Evolutionary conservation across 805 yeast species (phyloP).

Genomic region (Kluyveromyces nonfermentans): DNA sequence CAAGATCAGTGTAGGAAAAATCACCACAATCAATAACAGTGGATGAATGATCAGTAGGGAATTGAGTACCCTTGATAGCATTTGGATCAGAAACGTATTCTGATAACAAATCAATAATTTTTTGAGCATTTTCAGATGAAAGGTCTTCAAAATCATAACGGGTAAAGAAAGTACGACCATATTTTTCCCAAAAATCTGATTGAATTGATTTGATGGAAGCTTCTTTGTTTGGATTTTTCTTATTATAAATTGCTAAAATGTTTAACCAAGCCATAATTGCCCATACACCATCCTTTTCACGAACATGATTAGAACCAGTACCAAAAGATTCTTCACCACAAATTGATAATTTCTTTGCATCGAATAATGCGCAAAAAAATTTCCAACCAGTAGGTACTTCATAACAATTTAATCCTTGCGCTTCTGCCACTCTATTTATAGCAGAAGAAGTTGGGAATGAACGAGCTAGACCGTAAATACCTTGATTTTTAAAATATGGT

Average conservation of each 20-base stretch:
- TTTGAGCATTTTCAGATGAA: constrained; percentile 60
- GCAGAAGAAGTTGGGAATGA: constrained; percentile 98
- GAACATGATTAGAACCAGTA: constrained; percentile 93
- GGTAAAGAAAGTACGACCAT: constrained; percentile 95
- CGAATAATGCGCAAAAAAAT: constrained; percentile 92
- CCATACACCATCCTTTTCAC: constrained; percentile 98
- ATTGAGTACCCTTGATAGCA: constrained; percentile 41
- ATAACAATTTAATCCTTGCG: constrained; percentile 63
- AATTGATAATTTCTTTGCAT: constrained; percentile 83
- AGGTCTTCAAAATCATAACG: constrained; percentile 91
- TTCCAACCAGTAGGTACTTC: constrained; percentile 99
- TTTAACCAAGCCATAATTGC: constrained; percentile 96
- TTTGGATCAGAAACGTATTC: constrained; percentile 29
- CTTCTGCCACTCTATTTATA: constrained; percentile 79
- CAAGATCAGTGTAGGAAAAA: constrained; percentile 87
- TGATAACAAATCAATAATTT: constrained; percentile 49
- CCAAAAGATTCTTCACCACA: constrained; percentile 99
- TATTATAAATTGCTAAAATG: constrained; percentile 76
- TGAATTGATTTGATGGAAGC: constrained; percentile 76
- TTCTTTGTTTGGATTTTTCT: constrained; percentile 43
- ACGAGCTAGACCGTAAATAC: constrained; percentile 88
- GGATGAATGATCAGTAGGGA: constrained; percentile 38
- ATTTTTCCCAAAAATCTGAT: constrained; percentile 76
- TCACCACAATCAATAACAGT: constrained; percentile 71
- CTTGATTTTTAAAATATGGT: constrained; percentile 83